Conservation (phyloP, 495 filamentous ascomycete species). For the Penicillium cinerascens region DNA sequence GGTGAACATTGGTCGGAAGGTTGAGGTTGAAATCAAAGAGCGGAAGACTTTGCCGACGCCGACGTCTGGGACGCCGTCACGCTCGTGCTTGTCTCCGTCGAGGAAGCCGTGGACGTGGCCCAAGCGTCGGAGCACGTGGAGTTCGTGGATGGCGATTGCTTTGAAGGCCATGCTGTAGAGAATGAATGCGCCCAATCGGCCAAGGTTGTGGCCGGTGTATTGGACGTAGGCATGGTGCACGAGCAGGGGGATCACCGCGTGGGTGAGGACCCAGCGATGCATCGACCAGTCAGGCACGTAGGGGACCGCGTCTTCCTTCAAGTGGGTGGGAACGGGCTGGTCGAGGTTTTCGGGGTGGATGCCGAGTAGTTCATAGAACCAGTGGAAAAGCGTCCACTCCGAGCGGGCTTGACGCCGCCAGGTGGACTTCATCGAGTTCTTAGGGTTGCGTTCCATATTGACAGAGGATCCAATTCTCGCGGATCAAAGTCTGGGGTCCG, state of each 20-base stretch:
- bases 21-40: conserved; percentile 28
- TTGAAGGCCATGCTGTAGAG: conserved; percentile 30
- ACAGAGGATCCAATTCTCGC: background rate
- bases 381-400: conserved; percentile 31
- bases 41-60: conserved; percentile 31
- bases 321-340: conserved; percentile 20
- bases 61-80: conserved; percentile 36
- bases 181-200: conserved; percentile 23
- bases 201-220: conserved; percentile 24
- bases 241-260: conserved; percentile 23
- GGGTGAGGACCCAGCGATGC: conserved; percentile 30
- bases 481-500: background rate
- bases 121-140: conserved; percentile 28
- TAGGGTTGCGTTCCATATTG: conserved; percentile 24
- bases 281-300: conserved; percentile 30
- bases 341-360: conserved; percentile 30
- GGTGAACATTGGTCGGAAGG: conserved; percentile 33
- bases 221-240: conserved; percentile 29
- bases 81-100: conserved; percentile 37
- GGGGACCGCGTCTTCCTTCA: conserved; percentile 26
- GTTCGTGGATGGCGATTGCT: conserved; percentile 29
- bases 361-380: conserved; percentile 31
- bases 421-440: conserved; percentile 38
- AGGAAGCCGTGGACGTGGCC: conserved; percentile 33
- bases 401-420: conserved; percentile 27